Base-by-base conservation (phyloP, 805 yeast species). In the Candida silvicultrix region DNA sequence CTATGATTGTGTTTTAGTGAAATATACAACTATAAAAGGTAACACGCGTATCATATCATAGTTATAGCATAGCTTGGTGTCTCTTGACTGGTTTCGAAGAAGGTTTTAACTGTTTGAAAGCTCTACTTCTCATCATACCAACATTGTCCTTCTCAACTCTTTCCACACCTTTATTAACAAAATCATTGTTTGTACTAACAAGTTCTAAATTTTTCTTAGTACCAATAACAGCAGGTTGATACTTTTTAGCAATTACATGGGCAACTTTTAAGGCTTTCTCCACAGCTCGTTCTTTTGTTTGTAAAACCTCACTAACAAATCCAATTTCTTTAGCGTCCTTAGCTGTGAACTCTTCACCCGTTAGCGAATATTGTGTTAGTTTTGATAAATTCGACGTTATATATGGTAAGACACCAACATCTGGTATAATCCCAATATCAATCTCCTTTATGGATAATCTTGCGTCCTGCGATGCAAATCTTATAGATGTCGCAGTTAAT, bases 351-450 rank as follows among this genome's bases (percentile, higher is more conserved):
- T 63, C 60, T 22, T 75, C 75, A 9, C 83, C 92, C 0, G 89
- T 80, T 51, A 79, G 70, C 5, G 85, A 78, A 42, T 78, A 63
- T 53, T 82, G 85, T 58, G 73, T 74, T 49, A 83, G 64, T 66
- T 77, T 70, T 5, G 87, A 80, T 15, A 68, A 63, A 59, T 82
- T 82, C 36, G 73, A 73, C 16, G 74, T 73, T 1, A 81, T 47
- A 16, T 58, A 57, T 5, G 87, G 83, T 47, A 85, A 67, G 1
- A 86, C 73, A 5, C 95, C 95, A 57, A 85, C 83, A 59, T 86
- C 94, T 2, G 94, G 89, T 35, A 86, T 75, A 59, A 86, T 71
- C 3, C 92, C 94, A 45, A 85, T 70, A 50, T 80, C 77, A 49
- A 85, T 79, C 64, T 85, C 95, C 47, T 83, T 76, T 47, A 86